Base-by-base conservation (phyloP, 352 stramenopile genomes). In the Pythium scleroteichum region DNA sequence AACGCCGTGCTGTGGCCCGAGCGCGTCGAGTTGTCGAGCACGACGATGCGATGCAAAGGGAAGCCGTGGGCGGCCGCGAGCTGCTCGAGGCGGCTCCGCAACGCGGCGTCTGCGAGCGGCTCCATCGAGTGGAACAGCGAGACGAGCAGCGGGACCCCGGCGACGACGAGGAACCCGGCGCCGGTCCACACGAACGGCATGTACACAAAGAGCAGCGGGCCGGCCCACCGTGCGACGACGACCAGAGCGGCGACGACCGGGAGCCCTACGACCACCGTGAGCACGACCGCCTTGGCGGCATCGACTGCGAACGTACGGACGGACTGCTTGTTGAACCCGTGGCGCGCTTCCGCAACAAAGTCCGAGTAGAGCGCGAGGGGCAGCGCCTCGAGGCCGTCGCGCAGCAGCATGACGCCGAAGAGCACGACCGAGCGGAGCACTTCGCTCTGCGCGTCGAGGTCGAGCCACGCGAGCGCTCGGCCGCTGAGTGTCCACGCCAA, bases 271-370 rank as follows among this genome's bases (percentile, higher is more conserved):
- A 78, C 72, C 26, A 87, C 70, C 38, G 88, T 88, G 16, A 99
- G 71, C 41, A 68, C 35, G 2, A 98, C 74, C 24, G 76, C 72
- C 71, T 99, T 99, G 60, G 98, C 47, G 64, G 98, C 97, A 76
- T 99, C 97, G 17, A 79, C 85, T 38, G 98, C 72, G 66, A 98
- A 99, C 10, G 98, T 72, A 7, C 73, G 69, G 0, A 96, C 62
- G n/a, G 96, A 98, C 61, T 96, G 87, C 66, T 98, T 99, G 75
- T 99, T 99, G 64, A 99, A 99, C 24, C 96, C 96, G 66, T 99
- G 96, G 33, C 94, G 88, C 40, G 82, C 85, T 69, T 99, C 97
- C 53, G 99, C 88, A 39, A 97, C 81, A 73, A 99, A 99, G 10
- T 92, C 98, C 53, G 85, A 96, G 77, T 97, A 98, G 14, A 93